Percentiles rank a stretch among this genome's conserved stretches.
These are phyloP conservation scores for Tephrocybe sp. DNA, from an alignment of 768 basidiomycete species.

Conservation along the genomic window DNA sequence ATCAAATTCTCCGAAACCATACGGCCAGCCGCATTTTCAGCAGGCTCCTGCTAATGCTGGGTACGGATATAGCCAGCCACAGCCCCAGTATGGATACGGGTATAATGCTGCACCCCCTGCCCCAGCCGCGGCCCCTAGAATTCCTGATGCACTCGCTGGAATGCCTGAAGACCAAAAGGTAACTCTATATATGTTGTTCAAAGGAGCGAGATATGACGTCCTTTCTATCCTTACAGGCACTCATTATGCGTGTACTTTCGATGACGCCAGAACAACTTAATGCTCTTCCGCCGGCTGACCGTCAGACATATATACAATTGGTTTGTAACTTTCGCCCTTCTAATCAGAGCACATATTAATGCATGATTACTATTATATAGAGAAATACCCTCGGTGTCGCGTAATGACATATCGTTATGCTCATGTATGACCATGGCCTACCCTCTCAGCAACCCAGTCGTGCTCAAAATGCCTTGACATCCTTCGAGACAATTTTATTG, in stretches of 20 bases:
- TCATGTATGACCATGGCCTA: no score
- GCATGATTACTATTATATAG: slow-evolving; percentile 19
- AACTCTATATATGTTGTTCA: slow-evolving; percentile 1
- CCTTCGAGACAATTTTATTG: no score
- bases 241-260: slow-evolving; percentile 17
- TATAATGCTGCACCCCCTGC: slow-evolving; percentile 18
- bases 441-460: no score
- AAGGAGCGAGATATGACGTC: slow-evolving; percentile 5
- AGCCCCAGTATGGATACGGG: slow-evolving; percentile 9
- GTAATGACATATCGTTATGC: no score
- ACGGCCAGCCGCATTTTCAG: slow-evolving; percentile 11
- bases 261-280: slow-evolving; percentile 88
- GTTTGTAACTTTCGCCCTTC: slow-evolving; percentile 42
- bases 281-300: slow-evolving; percentile 66
- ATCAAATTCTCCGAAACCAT: slow-evolving; percentile 5
- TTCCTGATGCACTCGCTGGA: slow-evolving; percentile 54
- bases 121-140: slow-evolving; percentile 18
- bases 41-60: slow-evolving; percentile 2
- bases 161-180: slow-evolving; percentile 74
- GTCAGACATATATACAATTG: slow-evolving; percentile 77
- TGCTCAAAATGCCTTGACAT: not conserved
- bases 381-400: slow-evolving; percentile 33
- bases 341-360: not conserved
- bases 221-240: slow-evolving; percentile 1
- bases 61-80: slow-evolving; percentile 20